phyloP scores from a whole-genome alignment of 176 grass and related monocot genomes.

The Carex kokanica region DNA sequence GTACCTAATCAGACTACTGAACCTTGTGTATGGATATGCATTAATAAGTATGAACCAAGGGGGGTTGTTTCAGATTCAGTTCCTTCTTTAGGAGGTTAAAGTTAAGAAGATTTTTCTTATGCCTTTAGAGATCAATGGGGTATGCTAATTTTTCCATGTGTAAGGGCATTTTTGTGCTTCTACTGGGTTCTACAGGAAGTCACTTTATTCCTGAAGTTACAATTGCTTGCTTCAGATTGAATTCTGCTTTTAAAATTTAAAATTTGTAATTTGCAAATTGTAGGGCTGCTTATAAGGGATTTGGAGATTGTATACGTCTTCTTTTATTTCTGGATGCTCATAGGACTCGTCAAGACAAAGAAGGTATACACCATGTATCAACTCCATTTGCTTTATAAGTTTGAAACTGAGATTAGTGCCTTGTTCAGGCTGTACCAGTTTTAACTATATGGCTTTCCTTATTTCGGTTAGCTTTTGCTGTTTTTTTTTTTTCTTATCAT shows the following conservation, averaged over 20 bases:
- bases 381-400: not conserved
- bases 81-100: not conserved
- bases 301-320: conserved; percentile 87
- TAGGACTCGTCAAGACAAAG: conserved; percentile 85
- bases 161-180: not conserved
- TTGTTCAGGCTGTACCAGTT: not conserved
- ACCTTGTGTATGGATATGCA: not conserved
- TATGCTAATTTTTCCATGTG: not conserved
- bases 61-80: not conserved
- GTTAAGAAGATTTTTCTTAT: not conserved
- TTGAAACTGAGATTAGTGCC: not conserved
- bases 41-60: not conserved
- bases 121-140: not conserved
- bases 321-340: conserved; percentile 98
- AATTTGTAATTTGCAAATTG: conserved; percentile 28
- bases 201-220: not conserved
- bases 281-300: conserved; percentile 99
- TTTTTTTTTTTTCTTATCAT: conserved; percentile 20
- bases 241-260: not conserved
- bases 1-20: not conserved
- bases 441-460: conserved; percentile 17
- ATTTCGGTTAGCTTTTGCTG: conserved; percentile 7
- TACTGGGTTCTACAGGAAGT: not conserved
- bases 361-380: conserved; percentile 41
- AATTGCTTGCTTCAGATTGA: not conserved